Base-by-base conservation (phyloP, 768 basidiomycete species). In the Suillus paluster region DNA sequence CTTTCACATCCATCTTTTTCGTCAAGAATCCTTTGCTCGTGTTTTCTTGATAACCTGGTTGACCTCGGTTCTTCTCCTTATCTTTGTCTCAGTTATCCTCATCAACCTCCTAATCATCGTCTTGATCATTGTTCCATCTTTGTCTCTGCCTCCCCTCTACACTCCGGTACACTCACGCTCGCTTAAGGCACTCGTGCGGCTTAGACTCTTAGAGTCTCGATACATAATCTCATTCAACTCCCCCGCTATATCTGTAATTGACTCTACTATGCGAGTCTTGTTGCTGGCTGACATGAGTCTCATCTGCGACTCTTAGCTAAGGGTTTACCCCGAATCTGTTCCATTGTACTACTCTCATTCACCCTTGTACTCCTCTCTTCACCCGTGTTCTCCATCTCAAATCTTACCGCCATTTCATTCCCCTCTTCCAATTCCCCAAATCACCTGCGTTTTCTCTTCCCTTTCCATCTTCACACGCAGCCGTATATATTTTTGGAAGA, bases 401-500 rank as follows among this genome's bases (percentile, higher is more conserved):
- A 46, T 23, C 14, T 46, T 3, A 14, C n/a, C n/a, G n/a, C n/a
- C n/a, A n/a, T 12, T 2, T 19, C 30, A n/a, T 30, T 21, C 60
- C 45, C n/a, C 39, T 33, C 46, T 41, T 59, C 39, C 65, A 33
- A n/a, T 36, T 34, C n/a, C 4, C 17, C 27, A 19, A 27, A 30
- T 30, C 30, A n/a, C n/a, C n/a, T n/a, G n/a, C n/a, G 12, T 27
- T 56, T 44, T n/a, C 30, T 39, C 12, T 27, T 39, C 21, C 17
- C 63, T 59, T 11, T 53, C 57, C 19, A 30, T 30, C 30, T 5
- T 50, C 27, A 30, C 25, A 4, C 45, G 23, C 12, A 60, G 44
- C 39, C 50, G 46, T 61, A 61, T 56, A 63, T 63, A 62, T 67
- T 34, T 63, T 45, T 46, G 42, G 65, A 38, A 42, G 64, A 54